Evolutionary conservation across 495 filamentous ascomycete genomes (phyloP).

Genomic region (Xylaria scruposa): DNA sequence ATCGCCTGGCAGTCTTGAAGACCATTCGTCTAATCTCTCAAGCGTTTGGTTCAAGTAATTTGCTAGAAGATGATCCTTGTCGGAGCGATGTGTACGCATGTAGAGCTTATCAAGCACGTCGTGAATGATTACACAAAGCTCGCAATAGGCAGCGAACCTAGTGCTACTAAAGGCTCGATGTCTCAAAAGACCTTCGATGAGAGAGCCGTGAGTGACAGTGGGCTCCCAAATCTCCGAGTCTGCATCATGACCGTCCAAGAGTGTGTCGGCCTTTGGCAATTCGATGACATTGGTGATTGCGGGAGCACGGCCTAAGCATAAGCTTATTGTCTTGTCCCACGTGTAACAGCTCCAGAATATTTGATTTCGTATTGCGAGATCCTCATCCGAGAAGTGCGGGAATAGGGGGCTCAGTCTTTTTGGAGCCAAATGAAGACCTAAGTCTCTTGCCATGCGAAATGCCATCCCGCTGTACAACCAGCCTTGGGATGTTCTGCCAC

Average conservation of each 20-base stretch:
- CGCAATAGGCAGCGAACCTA: slow-evolving; percentile 13
- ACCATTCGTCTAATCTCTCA: slow-evolving; percentile 9
- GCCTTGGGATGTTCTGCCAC: slow-evolving; percentile 45
- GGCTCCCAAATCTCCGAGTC: slow-evolving; percentile 12
- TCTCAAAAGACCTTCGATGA: neutral
- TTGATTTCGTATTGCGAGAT: slow-evolving; percentile 39
- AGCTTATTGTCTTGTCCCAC: slow-evolving; percentile 41
- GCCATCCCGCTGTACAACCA: slow-evolving; percentile 46
- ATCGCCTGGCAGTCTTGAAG: neutral
- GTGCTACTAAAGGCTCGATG: slow-evolving; percentile 7
- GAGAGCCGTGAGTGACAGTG: neutral
- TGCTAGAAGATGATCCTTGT: neutral
- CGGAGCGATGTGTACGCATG: neutral
- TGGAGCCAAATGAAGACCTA: slow-evolving; percentile 50
- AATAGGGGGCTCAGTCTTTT: slow-evolving; percentile 6
- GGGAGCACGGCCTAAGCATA: slow-evolving; percentile 39
- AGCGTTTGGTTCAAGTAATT: slow-evolving; percentile 8
- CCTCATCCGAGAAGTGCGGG: slow-evolving; percentile 30
- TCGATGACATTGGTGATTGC: slow-evolving; percentile 20
- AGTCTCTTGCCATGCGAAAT: slow-evolving; percentile 48
- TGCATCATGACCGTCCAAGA: slow-evolving; percentile 10
- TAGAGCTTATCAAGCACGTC: slow-evolving; percentile 13
- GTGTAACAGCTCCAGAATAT: slow-evolving; percentile 42
- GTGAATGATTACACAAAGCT: slow-evolving; percentile 2
- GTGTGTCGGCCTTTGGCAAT: slow-evolving; percentile 7